A percentile compares a stretch with the other conserved stretches of the same genome.
Conservation (phyloP, 352 stramenopile genomes). For the Blastocystis sp. region DNA sequence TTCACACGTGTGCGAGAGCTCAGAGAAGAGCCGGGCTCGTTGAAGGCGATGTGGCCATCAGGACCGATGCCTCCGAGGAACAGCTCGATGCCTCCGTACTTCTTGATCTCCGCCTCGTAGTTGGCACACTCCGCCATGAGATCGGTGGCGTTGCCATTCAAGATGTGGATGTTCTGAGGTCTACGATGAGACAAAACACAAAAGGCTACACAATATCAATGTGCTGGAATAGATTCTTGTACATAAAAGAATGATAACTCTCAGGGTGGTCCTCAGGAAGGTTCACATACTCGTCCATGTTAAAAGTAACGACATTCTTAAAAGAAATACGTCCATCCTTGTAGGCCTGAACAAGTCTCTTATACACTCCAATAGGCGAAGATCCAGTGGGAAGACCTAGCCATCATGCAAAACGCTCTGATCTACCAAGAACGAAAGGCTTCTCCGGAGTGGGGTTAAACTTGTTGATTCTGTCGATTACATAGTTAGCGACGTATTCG, state of each 20-base stretch:
- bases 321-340: slow-evolving; percentile 70
- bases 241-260: slow-evolving; percentile 82
- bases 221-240: slow-evolving; percentile 78
- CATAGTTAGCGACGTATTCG: slow-evolving; percentile 74
- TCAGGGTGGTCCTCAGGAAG: slow-evolving; percentile 74
- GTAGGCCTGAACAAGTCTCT: slow-evolving; percentile 73
- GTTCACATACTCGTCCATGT: slow-evolving; percentile 81
- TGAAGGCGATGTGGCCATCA: slow-evolving; percentile 85
- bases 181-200: slow-evolving; percentile 55
- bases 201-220: slow-evolving; percentile 70
- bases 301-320: slow-evolving; percentile 79
- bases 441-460: slow-evolving; percentile 71
- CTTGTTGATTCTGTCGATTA: slow-evolving; percentile 73
- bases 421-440: slow-evolving; percentile 72
- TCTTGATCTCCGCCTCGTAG: slow-evolving; percentile 77
- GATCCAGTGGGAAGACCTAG: slow-evolving; percentile 74
- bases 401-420: neutral
- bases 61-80: slow-evolving; percentile 82
- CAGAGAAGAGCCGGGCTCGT: slow-evolving; percentile 78
- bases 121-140: slow-evolving; percentile 72
- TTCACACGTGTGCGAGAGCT: slow-evolving; percentile 76
- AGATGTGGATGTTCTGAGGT: slow-evolving; percentile 77
- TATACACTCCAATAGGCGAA: slow-evolving; percentile 76
- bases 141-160: slow-evolving; percentile 75
- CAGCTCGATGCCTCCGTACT: slow-evolving; percentile 77